phyloP scores from a whole-genome alignment of 2,329 filamentous ascomycete genomes.

The Hortaea werneckii region DNA sequence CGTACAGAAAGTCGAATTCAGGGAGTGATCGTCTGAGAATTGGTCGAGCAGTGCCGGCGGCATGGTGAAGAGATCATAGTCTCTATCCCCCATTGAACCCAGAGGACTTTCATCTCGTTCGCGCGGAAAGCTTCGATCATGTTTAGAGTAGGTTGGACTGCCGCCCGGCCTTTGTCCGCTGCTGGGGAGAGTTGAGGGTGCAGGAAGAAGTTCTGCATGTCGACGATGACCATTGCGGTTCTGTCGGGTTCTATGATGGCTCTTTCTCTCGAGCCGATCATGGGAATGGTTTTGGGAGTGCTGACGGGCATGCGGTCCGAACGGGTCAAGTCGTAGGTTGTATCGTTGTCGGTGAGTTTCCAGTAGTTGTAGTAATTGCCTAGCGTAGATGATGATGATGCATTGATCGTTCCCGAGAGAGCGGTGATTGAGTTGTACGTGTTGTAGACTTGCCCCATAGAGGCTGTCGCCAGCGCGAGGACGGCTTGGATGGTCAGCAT shows the following conservation, averaged over 20 bases:
- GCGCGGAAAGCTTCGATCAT: conserved; percentile 20
- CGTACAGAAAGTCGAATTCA: conserved; percentile 19
- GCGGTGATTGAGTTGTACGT: conserved; percentile 9
- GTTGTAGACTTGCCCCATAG: conserved; percentile 10
- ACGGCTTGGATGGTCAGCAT: conserved; percentile 2
- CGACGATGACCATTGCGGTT: conserved; percentile 26
- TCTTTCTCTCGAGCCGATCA: conserved; percentile 15
- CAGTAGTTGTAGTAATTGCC: conserved; percentile 28
- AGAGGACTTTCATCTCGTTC: conserved; percentile 20
- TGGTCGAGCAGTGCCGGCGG: conserved; percentile 20
- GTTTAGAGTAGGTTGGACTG: conserved; percentile 21
- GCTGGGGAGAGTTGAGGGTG: conserved; percentile 18
- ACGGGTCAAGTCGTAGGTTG: conserved; percentile 24
- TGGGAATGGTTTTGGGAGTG: conserved; percentile 21
- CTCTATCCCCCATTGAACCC: conserved; percentile 24
- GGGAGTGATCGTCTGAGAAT: conserved; percentile 16
- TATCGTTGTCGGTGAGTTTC: conserved; percentile 12
- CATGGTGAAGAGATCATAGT: conserved; percentile 22
- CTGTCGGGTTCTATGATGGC: conserved; percentile 24
- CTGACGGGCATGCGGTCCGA: conserved; percentile 18
- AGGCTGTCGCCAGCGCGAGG: conserved; percentile 3
- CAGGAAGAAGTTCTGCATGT: conserved; percentile 26
- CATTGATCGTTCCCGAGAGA: conserved; percentile 6
- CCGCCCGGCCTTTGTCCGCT: conserved; percentile 15
- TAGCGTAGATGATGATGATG: conserved; percentile 8